Evolutionary conservation across 2,329 filamentous ascomycete genomes (phyloP), one percentile per base, ranked within the genome.

Genomic region (Aspergillus proliferans): DNA sequence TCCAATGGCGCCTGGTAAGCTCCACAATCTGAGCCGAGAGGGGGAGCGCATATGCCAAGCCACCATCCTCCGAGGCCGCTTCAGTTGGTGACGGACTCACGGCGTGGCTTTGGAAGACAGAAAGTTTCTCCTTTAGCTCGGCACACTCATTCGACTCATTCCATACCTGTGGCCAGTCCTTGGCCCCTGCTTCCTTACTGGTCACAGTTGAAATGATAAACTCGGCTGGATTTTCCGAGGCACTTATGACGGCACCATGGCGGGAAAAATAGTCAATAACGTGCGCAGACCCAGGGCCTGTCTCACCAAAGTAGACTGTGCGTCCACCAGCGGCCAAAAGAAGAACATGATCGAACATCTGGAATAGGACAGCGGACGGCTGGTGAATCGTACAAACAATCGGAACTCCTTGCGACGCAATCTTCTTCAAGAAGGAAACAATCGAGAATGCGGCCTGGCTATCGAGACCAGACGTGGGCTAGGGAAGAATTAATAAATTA

Each of bases 351-450:
- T 83, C 80, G 52, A 83, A 83, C 41, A 76, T 69, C 48, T 80
- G 73, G 22, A 83, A 81, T 0, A 83, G 67, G 0, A 76, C 73
- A 0, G 79, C 73, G 0, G 76, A 79, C 0, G 80, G 80, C 48
- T 83, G 80, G 42, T 83, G 80, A 10, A 83, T 83, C 0, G 81
- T 83, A 51, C 78, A 82, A 0, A 83, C 65, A 6, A 84, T 76
- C 0, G 80, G 78, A 52, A 83, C 80, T 0, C 81, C 81, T 1
- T 75, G 73, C 21, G 77, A 76, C 0, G 80, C 77, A 1, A 84
- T 71, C 58, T 83, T 83, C 2, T 78, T 73, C 3, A 84, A 61
- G 57, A 84, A 81, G 1, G 77, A 73, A 6, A 82, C 72, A 52
- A 83, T 83, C 15, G 15, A 15, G 15, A 15, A 15, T 15, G 15